Percentiles rank a stretch among this genome's conserved stretches.
These are phyloP conservation scores for Colletotrichum kahawae DNA, from an alignment of 2,329 filamentous ascomycete genomes.

Conservation along the genomic window DNA sequence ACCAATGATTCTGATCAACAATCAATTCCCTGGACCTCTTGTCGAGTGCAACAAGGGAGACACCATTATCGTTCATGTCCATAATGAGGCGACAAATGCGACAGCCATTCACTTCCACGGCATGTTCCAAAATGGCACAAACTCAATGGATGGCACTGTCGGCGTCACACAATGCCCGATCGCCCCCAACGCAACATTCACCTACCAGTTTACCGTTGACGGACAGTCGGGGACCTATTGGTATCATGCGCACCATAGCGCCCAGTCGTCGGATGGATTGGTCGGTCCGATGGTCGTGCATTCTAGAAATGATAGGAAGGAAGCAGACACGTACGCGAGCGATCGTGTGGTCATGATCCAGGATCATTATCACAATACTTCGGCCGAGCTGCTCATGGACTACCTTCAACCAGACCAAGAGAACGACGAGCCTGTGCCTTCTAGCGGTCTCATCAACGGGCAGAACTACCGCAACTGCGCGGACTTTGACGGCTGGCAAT, in stretches of 20 bases:
- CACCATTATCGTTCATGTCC: constrained; percentile 69
- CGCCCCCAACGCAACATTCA: constrained; percentile 64
- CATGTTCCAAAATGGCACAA: constrained; percentile 77
- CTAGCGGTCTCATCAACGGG: constrained; percentile 69
- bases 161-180: constrained; percentile 73
- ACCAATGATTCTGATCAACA: constrained; percentile 74
- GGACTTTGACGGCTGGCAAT: constrained; percentile 44
- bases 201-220: constrained; percentile 70
- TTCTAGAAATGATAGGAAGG: constrained; percentile 47
- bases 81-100: constrained; percentile 70
- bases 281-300: constrained; percentile 72
- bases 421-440: constrained; percentile 68
- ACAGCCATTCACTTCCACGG: constrained; percentile 80
- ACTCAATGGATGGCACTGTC: constrained; percentile 74
- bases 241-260: constrained; percentile 71
- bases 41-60: constrained; percentile 79
- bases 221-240: constrained; percentile 54
- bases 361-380: constrained; percentile 73
- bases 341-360: constrained; percentile 72
- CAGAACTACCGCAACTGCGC: constrained; percentile 37
- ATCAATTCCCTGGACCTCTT: constrained; percentile 74
- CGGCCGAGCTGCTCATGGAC: constrained; percentile 52
- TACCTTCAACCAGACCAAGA: constrained; percentile 61
- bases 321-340: constrained; percentile 27
- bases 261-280: constrained; percentile 72